A percentile compares a stretch with the other conserved stretches of the same genome.
Conservation (phyloP, 1,284 basidiomycete species). For the Xerocomus minutiporus region DNA sequence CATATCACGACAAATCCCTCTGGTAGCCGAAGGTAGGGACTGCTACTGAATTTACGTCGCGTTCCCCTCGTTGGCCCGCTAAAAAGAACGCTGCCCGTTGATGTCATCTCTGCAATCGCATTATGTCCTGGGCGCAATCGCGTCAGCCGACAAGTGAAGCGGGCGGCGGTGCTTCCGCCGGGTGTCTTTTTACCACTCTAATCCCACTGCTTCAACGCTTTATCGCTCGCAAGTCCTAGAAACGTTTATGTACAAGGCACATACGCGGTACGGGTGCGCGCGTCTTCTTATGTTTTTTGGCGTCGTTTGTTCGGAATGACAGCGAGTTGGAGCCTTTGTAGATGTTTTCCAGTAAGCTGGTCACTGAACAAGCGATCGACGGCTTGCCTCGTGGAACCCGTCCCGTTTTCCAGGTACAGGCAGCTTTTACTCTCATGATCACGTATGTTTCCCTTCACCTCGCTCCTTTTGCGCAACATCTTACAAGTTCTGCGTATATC, state of each 20-base stretch:
- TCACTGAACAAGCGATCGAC: background rate
- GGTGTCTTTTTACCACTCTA: background rate
- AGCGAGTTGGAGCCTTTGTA: background rate
- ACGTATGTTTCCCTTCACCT: background rate
- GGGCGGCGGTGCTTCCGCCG: no score
- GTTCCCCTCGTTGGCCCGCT: background rate
- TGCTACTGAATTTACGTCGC: background rate
- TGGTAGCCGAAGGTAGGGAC: no score
- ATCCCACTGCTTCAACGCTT: background rate
- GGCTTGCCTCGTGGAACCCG: background rate
- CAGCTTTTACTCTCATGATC: background rate
- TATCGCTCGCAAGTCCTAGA: background rate
- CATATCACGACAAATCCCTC: no score
- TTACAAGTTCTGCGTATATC: no score
- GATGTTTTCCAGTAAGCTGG: background rate
- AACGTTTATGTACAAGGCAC: background rate
- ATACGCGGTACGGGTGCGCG: background rate
- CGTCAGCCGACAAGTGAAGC: no score
- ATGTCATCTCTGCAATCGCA: background rate
- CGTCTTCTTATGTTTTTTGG: background rate
- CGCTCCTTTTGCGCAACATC: no score
- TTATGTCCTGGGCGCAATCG: background rate
- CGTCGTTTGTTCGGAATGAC: background rate
- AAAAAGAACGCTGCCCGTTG: background rate
- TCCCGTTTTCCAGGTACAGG: slow-evolving; percentile 2